phyloP scores from a whole-genome alignment of 768 basidiomycete genomes.

The Kwoniella sp. region DNA sequence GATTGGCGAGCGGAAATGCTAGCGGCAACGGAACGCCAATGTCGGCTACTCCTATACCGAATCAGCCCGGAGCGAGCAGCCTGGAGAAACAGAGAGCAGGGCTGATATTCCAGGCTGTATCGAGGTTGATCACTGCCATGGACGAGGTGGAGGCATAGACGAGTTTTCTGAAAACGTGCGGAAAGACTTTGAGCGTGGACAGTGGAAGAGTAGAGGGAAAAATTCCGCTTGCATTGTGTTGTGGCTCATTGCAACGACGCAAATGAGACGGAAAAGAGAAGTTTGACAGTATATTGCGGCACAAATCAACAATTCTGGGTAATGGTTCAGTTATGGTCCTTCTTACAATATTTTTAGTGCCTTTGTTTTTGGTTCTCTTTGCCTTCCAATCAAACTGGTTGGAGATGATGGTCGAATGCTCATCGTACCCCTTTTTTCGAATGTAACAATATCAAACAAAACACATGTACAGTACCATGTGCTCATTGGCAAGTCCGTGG shows the following conservation, averaged over 20 bases:
- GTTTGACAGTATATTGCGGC: background rate
- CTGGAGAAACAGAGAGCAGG: constrained; percentile 50
- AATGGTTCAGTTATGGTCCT: too few relatives aligned
- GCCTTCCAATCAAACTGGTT: too few relatives aligned
- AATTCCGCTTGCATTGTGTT: too few relatives aligned
- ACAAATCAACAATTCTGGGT: too few relatives aligned
- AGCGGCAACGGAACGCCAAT: constrained; percentile 11
- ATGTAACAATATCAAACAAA: too few relatives aligned
- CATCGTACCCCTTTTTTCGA: too few relatives aligned
- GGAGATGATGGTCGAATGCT: too few relatives aligned
- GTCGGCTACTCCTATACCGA: constrained; percentile 14
- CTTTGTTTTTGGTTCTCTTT: too few relatives aligned
- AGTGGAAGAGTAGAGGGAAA: background rate
- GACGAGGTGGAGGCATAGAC: constrained; percentile 46
- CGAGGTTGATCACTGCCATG: constrained; percentile 50
- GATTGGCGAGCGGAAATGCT: background rate
- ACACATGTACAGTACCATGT: too few relatives aligned
- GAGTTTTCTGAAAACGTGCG: background rate
- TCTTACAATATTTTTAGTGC: too few relatives aligned
- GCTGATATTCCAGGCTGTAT: constrained; percentile 51
- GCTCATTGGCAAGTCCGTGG: too few relatives aligned
- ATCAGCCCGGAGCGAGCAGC: constrained; percentile 8
- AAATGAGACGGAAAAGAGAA: background rate
- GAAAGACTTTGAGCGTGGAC: background rate
- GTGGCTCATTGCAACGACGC: too few relatives aligned